Evolutionary conservation across 2,329 filamentous ascomycete species (phyloP).

Genomic region (Clarireedia paspali): DNA sequence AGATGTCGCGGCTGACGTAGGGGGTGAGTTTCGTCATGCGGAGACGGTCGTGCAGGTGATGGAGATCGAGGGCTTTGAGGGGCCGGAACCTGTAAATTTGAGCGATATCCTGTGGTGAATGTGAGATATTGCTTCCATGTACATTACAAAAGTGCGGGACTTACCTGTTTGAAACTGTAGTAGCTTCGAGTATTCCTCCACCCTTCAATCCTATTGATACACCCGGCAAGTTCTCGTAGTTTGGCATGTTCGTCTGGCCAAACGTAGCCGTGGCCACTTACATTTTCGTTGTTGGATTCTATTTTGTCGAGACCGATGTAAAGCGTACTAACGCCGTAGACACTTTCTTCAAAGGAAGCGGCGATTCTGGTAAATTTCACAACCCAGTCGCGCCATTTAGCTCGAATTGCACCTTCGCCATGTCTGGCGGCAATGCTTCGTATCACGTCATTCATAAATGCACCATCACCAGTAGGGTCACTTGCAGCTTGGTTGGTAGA

Average conservation of each 20-base stretch:
- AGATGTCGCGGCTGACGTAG: slow-evolving; percentile 73
- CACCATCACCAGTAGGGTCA: slow-evolving; percentile 77
- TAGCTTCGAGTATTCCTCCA: slow-evolving; percentile 96
- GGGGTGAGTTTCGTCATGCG: slow-evolving; percentile 73
- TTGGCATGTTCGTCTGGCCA: slow-evolving; percentile 81
- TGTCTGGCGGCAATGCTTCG: slow-evolving; percentile 78
- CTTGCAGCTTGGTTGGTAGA: slow-evolving; percentile 27
- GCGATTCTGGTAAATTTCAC: slow-evolving; percentile 86
- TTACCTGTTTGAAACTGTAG: slow-evolving; percentile 84
- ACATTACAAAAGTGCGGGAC: slow-evolving; percentile 14
- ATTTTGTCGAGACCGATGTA: slow-evolving; percentile 74
- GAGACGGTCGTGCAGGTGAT: slow-evolving; percentile 88
- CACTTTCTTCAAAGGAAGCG: slow-evolving; percentile 88
- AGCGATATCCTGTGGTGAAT: slow-evolving; percentile 48
- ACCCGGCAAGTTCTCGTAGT: slow-evolving; percentile 80
- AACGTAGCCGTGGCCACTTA: slow-evolving; percentile 85
- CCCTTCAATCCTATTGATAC: slow-evolving; percentile 87
- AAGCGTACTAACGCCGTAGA: slow-evolving; percentile 87
- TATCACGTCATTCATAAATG: slow-evolving; percentile 82
- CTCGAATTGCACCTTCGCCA: slow-evolving; percentile 81
- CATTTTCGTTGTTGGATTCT: slow-evolving; percentile 47
- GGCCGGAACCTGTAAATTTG: slow-evolving; percentile 58
- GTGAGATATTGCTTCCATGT: slow-evolving; percentile 28
- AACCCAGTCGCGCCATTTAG: slow-evolving; percentile 94
- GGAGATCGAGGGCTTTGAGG: slow-evolving; percentile 74